A percentile compares a stretch with the other conserved stretches of the same genome.
phyloP scores from a whole-genome alignment of 257 asterid genomes.

The Ajuga chamaepitys region DNA sequence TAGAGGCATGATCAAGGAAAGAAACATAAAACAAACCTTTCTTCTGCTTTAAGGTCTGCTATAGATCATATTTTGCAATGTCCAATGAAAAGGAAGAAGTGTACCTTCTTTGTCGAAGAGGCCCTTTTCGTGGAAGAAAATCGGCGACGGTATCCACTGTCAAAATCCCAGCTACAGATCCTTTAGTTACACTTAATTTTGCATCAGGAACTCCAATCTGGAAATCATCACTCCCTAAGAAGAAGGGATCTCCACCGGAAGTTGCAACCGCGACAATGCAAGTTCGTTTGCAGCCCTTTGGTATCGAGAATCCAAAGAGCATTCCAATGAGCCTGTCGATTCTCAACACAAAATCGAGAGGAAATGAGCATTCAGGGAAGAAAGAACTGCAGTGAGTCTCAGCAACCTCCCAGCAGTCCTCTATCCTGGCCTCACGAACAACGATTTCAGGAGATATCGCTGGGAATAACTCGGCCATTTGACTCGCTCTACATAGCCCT shows the following conservation, averaged over 20 bases:
- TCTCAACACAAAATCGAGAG: slow-evolving; percentile 73
- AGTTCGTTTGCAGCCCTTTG: slow-evolving; percentile 78
- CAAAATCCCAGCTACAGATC: slow-evolving; percentile 77
- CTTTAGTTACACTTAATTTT: slow-evolving; percentile 56
- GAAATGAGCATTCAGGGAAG: slow-evolving; percentile 85
- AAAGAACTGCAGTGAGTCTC: slow-evolving; percentile 94
- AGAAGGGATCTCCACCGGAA: slow-evolving; percentile 41
- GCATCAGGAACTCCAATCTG: slow-evolving; percentile 59
- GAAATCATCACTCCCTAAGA: slow-evolving; percentile 54
- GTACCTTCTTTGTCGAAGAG: slow-evolving; percentile 80
- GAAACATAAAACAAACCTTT: no score
- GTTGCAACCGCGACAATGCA: slow-evolving; percentile 80
- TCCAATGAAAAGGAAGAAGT: no score
- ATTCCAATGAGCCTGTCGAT: slow-evolving; percentile 76
- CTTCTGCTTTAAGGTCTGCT: no score
- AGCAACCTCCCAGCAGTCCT: slow-evolving; percentile 97
- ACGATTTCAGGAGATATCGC: slow-evolving; percentile 62
- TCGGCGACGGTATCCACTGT: slow-evolving; percentile 89
- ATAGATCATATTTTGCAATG: no score
- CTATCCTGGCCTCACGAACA: slow-evolving; percentile 86
- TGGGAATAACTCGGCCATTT: slow-evolving; percentile 68
- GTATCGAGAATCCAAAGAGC: slow-evolving; percentile 86
- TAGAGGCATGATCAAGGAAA: no score
- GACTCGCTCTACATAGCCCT: slow-evolving; percentile 77
- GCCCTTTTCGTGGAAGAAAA: slow-evolving; percentile 91